Base-by-base conservation (phyloP, 1,284 basidiomycete genomes). In the Fomitopsis palustris region DNA sequence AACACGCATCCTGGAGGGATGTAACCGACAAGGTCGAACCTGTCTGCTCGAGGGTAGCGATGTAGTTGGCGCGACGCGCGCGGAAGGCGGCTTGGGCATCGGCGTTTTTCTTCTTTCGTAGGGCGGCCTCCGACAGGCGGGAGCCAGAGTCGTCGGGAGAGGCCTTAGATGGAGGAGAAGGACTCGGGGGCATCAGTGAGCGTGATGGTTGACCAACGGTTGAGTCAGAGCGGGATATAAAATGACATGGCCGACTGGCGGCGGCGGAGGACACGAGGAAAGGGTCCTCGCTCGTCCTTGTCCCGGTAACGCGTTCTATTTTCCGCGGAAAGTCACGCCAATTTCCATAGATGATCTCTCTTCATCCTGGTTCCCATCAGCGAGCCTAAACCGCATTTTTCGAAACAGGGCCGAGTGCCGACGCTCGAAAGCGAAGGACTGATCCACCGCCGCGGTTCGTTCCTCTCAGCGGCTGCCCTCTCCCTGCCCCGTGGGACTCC, bases 11-110 rank as follows among this genome's bases (percentile, higher is more conserved):
- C 49, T 62, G 63, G 62, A 64, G 60, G 56, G 67, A 61, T 27
- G 68, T 64, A 57, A 65, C 60, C 58, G 61, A 56, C 60, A 52
- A 31, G 57, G 63, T 73, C 76, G 63, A 69, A 88, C 90, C 90
- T 78, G 90, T 91, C 74, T 91, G 90, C 72, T 93, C 91, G 64
- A 93, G 82, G n/a, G 90, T 92, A 51, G 88, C 84, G 70, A 93
- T 93, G 72, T 93, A 93, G 74, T 90, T 92, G 54, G 88, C 88
- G 64, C 90, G 81, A 67, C 90, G 78, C 43, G 82, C 83, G 66
- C 84, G 76, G 72, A 88, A 90, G 53, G 86, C 86, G 52, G 87
- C 87, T 74, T 90, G 87, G 1, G 86, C 87, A 70, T 90, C 88
- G 47, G 90, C 90, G 66, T 92, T 92, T 77, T 92, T 93, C 80